A percentile compares a stretch with the other conserved stretches of the same genome.
phyloP scores from a whole-genome alignment of 352 stramenopile species.

The Phytophthora pini region DNA sequence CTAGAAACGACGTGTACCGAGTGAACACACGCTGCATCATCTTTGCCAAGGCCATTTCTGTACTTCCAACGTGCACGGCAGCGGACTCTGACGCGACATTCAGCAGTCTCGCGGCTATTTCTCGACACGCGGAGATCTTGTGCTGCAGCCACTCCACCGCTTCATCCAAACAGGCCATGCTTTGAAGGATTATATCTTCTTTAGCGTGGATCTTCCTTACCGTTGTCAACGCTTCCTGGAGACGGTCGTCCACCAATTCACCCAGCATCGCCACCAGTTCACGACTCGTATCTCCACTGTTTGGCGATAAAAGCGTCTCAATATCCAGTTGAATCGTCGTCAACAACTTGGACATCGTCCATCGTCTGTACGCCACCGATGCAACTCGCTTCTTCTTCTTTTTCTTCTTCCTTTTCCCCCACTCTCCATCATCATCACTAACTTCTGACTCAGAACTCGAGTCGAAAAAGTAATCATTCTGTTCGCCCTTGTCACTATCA shows the following conservation, averaged over 20 bases:
- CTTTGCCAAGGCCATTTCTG: slow-evolving; percentile 60
- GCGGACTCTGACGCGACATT: slow-evolving; percentile 18
- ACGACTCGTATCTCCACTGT: slow-evolving; percentile 26
- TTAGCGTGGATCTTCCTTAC: slow-evolving; percentile 21
- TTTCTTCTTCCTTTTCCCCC: background rate
- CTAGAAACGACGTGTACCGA: slow-evolving; percentile 35
- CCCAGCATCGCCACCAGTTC: slow-evolving; percentile 36
- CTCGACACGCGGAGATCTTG: slow-evolving; percentile 41
- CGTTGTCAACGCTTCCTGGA: slow-evolving; percentile 23
- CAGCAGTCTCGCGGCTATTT: slow-evolving; percentile 15
- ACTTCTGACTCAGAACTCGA: slow-evolving; percentile 20
- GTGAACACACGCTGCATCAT: slow-evolving; percentile 51
- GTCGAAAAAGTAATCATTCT: slow-evolving; percentile 12
- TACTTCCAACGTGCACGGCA: slow-evolving; percentile 36
- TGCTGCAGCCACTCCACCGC: slow-evolving; percentile 54
- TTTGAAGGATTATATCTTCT: slow-evolving; percentile 30
- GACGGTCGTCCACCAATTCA: slow-evolving; percentile 38
- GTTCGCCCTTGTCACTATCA: slow-evolving; percentile 3
- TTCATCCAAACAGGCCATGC: slow-evolving; percentile 47
- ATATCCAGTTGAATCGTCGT: slow-evolving; percentile 40
- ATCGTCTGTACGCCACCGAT: slow-evolving; percentile 42
- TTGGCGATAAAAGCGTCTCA: slow-evolving; percentile 24
- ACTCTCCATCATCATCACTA: slow-evolving; percentile 14
- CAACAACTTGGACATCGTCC: slow-evolving; percentile 58
- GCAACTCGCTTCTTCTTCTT: slow-evolving; percentile 8